These are phyloP conservation scores for Colletotrichum euphorbiae DNA, from an alignment of 2,329 filamentous ascomycete genomes.

Conservation along the genomic window DNA sequence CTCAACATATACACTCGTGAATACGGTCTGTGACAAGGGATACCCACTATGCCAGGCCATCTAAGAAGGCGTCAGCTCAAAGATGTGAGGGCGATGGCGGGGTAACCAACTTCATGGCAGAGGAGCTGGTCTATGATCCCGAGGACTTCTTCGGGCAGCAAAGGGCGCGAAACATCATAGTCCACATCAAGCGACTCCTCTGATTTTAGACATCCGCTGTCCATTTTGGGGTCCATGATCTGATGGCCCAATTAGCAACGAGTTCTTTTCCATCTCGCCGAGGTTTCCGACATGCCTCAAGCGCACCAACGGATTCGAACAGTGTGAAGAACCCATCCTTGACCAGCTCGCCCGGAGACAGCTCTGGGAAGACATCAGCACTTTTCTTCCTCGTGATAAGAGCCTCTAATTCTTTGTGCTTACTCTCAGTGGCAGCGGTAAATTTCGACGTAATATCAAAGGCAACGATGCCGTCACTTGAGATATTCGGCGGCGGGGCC, in stretches of 20 bases:
- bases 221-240: conserved; percentile 99
- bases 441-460: conserved; percentile 71
- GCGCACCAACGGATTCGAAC: conserved; percentile 90
- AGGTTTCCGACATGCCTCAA: conserved; percentile 68
- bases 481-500: conserved; percentile 55
- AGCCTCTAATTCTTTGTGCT: conserved; percentile 39
- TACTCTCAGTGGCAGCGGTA: conserved; percentile 64
- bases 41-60: conserved; percentile 99
- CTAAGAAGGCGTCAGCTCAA: conserved; percentile 54
- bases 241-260: conserved; percentile 52
- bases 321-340: conserved; percentile 96
- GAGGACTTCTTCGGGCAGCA: conserved; percentile 83
- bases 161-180: conserved; percentile 76
- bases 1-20: conserved; percentile 93
- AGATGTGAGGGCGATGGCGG: neutral
- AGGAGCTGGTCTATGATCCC: conserved; percentile 95
- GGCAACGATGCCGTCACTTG: conserved; percentile 63
- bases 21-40: conserved; percentile 91
- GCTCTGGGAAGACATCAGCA: conserved; percentile 62
- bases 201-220: conserved; percentile 85
- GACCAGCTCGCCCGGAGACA: conserved; percentile 84
- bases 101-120: conserved; percentile 78
- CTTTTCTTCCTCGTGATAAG: neutral
- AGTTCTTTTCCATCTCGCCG: neutral
- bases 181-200: conserved; percentile 86